These are phyloP conservation scores for Pseudovirgaria hyperparasitica DNA, from an alignment of 2,329 filamentous ascomycete genomes.

Conservation along the genomic window DNA sequence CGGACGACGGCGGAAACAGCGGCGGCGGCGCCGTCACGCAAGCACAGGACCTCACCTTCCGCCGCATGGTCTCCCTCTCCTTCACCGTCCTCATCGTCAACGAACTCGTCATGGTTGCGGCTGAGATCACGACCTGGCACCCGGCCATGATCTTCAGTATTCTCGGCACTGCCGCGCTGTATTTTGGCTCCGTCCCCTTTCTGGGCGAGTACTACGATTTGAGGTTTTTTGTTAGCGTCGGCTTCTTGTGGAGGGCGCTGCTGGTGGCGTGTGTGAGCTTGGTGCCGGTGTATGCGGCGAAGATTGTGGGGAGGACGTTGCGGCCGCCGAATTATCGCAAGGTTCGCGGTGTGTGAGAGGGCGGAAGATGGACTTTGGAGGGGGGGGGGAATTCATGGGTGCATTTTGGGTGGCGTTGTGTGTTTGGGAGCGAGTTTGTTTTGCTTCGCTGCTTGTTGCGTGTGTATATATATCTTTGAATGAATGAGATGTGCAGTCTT, in stretches of 20 bases:
- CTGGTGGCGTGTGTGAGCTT: conserved; percentile 71
- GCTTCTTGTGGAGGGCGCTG: conserved; percentile 76
- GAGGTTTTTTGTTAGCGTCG: conserved; percentile 60
- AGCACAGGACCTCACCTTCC: too few species aligned
- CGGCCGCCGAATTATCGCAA: conserved; percentile 92
- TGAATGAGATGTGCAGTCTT: too few species aligned
- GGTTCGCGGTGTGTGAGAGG: conserved; percentile 60
- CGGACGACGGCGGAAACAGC: conserved; percentile 10
- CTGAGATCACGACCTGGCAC: conserved; percentile 96
- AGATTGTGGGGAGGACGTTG: conserved; percentile 71
- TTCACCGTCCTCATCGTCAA: conserved; percentile 90
- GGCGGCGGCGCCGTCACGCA: conserved; percentile 7
- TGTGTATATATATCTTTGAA: too few species aligned
- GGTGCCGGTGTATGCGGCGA: conserved; percentile 76
- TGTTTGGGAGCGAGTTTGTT: too few species aligned
- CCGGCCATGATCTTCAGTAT: conserved; percentile 79
- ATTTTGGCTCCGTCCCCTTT: conserved; percentile 72
- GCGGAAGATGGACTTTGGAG: too few species aligned
- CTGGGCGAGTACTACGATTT: conserved; percentile 85
- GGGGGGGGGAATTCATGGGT: too few species aligned
- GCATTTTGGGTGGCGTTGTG: too few species aligned
- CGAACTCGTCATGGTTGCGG: conserved; percentile 92
- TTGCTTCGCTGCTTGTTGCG: too few species aligned
- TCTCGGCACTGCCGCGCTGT: conserved; percentile 70
- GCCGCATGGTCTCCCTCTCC: conserved; percentile 70